phyloP scores from a whole-genome alignment of 2,329 filamentous ascomycete genomes.

The Apiospora phragmitis region DNA sequence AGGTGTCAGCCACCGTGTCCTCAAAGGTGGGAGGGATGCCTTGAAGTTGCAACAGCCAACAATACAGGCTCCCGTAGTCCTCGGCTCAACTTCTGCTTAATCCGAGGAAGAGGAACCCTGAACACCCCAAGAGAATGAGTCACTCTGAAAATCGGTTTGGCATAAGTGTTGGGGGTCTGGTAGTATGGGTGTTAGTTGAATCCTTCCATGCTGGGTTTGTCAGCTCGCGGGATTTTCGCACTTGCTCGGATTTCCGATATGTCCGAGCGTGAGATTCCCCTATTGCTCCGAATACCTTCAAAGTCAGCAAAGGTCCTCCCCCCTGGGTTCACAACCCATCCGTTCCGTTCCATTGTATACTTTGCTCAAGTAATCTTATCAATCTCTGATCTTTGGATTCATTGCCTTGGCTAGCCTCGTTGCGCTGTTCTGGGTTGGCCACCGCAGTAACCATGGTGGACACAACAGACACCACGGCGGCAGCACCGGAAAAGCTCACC shows the following conservation, averaged over 20 bases:
- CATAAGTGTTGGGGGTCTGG: neutral
- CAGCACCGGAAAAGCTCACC: neutral
- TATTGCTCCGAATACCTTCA: neutral
- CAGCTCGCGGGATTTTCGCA: neutral
- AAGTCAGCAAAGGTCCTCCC: neutral
- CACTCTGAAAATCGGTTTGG: neutral
- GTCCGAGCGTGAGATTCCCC: neutral
- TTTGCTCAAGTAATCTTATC: neutral
- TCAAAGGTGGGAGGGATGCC: neutral
- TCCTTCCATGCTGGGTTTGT: neutral
- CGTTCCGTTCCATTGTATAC: neutral
- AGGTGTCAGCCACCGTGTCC: no score
- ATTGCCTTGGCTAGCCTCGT: neutral
- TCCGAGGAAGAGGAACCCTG: neutral
- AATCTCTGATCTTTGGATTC: neutral
- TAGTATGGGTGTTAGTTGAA: neutral
- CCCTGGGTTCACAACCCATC: neutral
- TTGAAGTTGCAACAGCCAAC: neutral
- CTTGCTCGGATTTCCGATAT: slow-evolving; percentile 6
- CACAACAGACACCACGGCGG: neutral
- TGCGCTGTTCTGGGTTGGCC: neutral
- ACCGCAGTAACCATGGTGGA: slow-evolving; percentile 5
- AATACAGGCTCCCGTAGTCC: neutral
- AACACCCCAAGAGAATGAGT: neutral
- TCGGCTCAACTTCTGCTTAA: neutral